Evolutionary conservation across 352 stramenopile genomes (phyloP).

Genomic region (Phytophthora agathidicida): DNA sequence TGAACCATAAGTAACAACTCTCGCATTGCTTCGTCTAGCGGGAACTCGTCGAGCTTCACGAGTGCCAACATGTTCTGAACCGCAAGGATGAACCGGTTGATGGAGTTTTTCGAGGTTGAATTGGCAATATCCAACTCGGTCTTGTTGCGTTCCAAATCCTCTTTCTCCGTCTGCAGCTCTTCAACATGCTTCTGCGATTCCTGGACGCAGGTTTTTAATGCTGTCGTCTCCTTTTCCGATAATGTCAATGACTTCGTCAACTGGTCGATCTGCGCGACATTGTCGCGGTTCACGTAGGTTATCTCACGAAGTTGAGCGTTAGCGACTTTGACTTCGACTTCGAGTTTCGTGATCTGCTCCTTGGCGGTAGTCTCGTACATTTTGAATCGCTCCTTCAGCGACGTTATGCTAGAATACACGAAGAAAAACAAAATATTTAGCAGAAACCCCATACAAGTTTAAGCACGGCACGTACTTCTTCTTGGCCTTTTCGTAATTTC

Average conservation of each 20-base stretch:
- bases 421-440: neutral
- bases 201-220: conserved; percentile 44
- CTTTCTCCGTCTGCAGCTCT: conserved; percentile 57
- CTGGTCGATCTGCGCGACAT: conserved; percentile 63
- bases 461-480: conserved; percentile 58
- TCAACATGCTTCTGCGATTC: conserved; percentile 45
- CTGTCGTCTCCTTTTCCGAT: conserved; percentile 53
- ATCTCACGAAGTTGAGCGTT: conserved; percentile 74
- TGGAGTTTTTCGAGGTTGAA: conserved; percentile 57
- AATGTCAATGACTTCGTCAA: conserved; percentile 61
- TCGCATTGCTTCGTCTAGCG: conserved; percentile 76
- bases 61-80: conserved; percentile 73
- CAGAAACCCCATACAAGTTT: too few relatives aligned
- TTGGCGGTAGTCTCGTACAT: conserved; percentile 78
- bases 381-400: conserved; percentile 75
- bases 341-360: conserved; percentile 80
- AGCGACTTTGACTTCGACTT: conserved; percentile 82
- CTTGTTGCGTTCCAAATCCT: conserved; percentile 66
- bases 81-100: conserved; percentile 60
- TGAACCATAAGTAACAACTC: conserved; percentile 69
- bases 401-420: conserved; percentile 46
- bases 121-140: conserved; percentile 56
- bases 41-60: conserved; percentile 80
- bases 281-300: conserved; percentile 78
- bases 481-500: conserved; percentile 75